Conservation (phyloP, 2,329 filamentous ascomycete species). For the Xylariales sp. region DNA sequence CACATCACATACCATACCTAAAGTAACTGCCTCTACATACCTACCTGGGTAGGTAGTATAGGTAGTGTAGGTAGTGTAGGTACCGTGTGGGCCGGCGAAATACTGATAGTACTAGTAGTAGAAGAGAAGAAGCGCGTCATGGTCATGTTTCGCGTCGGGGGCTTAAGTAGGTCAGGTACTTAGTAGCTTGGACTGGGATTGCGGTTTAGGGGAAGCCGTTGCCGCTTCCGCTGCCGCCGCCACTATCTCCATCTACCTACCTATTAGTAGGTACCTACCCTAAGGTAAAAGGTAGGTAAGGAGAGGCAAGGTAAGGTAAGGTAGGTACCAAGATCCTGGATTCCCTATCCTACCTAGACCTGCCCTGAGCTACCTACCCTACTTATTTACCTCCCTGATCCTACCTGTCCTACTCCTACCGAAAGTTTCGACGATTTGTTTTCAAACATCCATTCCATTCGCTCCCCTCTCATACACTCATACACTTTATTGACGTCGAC, state of each 20-base stretch:
- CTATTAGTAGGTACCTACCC: not conserved
- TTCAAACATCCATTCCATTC: not conserved
- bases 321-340: too few species aligned
- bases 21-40: not conserved
- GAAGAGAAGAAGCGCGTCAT: constrained; percentile 9
- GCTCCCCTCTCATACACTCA: not conserved
- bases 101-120: too few species aligned
- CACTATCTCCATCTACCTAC: not conserved
- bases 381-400: too few species aligned
- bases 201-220: constrained; percentile 22
- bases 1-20: not conserved
- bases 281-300: too few species aligned
- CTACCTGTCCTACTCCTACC: too few species aligned
- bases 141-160: constrained; percentile 19
- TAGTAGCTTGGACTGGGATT: constrained; percentile 1
- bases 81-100: constrained; percentile 20
- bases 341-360: too few species aligned
- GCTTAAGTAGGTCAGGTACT: not conserved
- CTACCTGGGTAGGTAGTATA: too few species aligned
- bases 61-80: not conserved
- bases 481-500: not conserved
- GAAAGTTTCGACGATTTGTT: not conserved
- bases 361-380: too few species aligned
- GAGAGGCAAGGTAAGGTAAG: too few species aligned
- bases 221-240: not conserved